Base-by-base conservation (phyloP, 2,329 filamentous ascomycete species). In the Fusarium drepaniforme region DNA sequence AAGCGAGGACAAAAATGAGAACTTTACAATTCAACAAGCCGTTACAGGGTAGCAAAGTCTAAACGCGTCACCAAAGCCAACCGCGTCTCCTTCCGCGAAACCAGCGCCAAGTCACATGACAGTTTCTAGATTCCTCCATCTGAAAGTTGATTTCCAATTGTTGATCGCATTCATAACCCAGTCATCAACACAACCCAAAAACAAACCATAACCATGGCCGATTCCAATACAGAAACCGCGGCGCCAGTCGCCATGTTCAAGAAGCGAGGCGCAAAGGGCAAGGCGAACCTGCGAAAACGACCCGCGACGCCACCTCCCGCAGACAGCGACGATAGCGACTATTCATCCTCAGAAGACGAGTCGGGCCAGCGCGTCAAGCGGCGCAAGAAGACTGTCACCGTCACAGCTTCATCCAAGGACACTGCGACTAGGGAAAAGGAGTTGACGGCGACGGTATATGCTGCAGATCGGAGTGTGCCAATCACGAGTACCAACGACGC, bases 401-500 rank as follows among this genome's bases (percentile, higher is more conserved):
- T 97, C 6, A 93, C 90, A 1, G 92, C 92, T 12, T 92, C 93
- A 0, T 89, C 89, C 15, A 88, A 86, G 71, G 86, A 86, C 63
- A 80, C 84, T 16, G 79, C 81, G 0, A 71, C 81, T 15, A 81
- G 49, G 28, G 70, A 38, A 18, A 75, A 74, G 33, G 86, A 89
- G 33, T 82, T 87, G 28, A 84, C 85, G 16, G 84, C 90, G 69
- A 88, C 90, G 57, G 84, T 89, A 73, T 90, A 89, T 83, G 83
- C 88, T 63, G 90, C 92, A 67, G 89, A 94, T 82, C 88, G 92
- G 75, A 88, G 86, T 67, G 83, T 90, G 28, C 87, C 88, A 74
- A 91, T 95, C 77, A 87, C 91, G 77, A 88, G 88, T 73, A 90
- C 90, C 78, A 96, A 96, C 82, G 96, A 98, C 81, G 96, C 97